Conservation (phyloP, 208 protist species). For the Naegleria gruberi region DNA sequence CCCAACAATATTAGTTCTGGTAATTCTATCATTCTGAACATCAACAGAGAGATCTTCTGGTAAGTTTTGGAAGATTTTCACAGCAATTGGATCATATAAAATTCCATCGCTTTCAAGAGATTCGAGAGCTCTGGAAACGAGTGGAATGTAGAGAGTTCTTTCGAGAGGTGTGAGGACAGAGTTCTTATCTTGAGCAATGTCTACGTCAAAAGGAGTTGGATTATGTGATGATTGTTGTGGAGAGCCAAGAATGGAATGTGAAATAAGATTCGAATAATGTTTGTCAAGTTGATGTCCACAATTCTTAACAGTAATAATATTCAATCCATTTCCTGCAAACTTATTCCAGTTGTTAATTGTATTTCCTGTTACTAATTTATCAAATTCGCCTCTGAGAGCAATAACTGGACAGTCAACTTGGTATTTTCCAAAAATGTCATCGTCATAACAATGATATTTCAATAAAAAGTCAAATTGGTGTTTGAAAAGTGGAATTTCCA, state of each 20-base stretch:
- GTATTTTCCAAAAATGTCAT: not conserved
- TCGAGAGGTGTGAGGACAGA: not conserved
- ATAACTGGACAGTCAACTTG: not conserved
- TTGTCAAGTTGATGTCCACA: no score
- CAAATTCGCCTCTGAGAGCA: not conserved
- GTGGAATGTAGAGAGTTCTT: not conserved
- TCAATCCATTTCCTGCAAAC: not conserved
- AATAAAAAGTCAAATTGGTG: not conserved
- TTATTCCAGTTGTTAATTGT: not conserved
- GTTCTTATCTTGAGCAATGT: no score
- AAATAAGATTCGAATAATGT: no score
- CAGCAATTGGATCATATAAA: not conserved
- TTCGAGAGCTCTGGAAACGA: not conserved
- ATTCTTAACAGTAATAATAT: no score
- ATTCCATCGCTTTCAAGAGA: not conserved
- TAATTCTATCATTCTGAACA: not conserved
- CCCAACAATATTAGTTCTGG: not conserved
- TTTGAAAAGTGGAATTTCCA: not conserved
- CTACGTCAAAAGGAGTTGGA: no score
- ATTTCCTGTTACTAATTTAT: not conserved
- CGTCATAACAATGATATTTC: not conserved
- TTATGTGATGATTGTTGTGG: no score
- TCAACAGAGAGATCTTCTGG: not conserved
- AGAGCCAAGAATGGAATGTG: no score
- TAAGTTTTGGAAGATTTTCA: not conserved